Conservation (phyloP, 108 stramenopile genomes). For the Nannochloropsis oceanica region DNA sequence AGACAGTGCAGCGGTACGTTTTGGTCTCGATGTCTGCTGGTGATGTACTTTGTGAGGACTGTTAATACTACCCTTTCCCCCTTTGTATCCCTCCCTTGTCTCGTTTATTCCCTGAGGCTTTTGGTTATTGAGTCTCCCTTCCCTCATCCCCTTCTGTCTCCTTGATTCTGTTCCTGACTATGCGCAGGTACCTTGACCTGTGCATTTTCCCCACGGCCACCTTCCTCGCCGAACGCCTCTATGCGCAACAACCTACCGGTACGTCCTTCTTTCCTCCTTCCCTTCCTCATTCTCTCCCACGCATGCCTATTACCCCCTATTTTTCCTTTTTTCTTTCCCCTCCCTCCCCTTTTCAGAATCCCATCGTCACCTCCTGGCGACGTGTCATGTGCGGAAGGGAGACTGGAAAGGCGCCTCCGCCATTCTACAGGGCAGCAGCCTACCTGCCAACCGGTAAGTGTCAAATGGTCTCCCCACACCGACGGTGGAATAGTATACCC, state of each 20-base stretch:
- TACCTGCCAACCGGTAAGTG: slow-evolving; percentile 11
- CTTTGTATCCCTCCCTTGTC: too few relatives aligned
- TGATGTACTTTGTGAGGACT: too few relatives aligned
- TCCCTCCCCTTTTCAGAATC: not conserved
- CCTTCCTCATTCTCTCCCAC: not conserved
- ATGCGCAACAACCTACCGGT: slow-evolving; percentile 6
- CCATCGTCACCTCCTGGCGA: slow-evolving; percentile 20
- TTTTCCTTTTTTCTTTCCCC: not conserved
- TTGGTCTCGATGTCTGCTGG: not conserved
- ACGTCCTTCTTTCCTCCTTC: not conserved
- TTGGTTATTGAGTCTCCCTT: too few relatives aligned
- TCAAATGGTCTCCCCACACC: not conserved
- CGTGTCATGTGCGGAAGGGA: slow-evolving; percentile 3
- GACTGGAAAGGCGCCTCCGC: slow-evolving; percentile 6
- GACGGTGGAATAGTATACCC: too few relatives aligned
- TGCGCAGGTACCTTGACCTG: slow-evolving; percentile 12
- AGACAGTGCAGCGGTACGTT: not conserved
- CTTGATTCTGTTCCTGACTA: too few relatives aligned
- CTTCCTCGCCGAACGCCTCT: slow-evolving; percentile 21
- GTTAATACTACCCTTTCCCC: too few relatives aligned
- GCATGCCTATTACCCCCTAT: not conserved
- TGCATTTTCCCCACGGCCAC: slow-evolving; percentile 13
- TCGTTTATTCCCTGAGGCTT: too few relatives aligned
- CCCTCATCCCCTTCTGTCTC: too few relatives aligned
- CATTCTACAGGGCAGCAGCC: slow-evolving; percentile 18